Conservation (phyloP, 108 stramenopile genomes). For the Heterococcus sp. region DNA sequence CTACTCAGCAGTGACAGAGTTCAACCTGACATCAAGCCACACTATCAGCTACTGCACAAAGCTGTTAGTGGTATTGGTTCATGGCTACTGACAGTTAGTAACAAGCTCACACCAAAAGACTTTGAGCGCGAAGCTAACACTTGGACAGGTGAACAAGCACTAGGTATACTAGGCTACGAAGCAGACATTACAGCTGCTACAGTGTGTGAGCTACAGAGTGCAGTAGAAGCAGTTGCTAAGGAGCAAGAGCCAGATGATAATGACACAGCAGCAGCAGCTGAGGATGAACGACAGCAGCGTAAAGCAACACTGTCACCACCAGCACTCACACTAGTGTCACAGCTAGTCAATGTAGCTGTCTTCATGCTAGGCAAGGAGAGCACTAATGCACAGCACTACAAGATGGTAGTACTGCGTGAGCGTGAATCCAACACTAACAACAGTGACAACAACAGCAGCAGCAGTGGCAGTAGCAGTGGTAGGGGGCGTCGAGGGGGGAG, state of each 20-base stretch:
- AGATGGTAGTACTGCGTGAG: slow-evolving; percentile 41
- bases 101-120: neutral
- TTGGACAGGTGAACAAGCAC: slow-evolving; percentile 12
- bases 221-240: neutral
- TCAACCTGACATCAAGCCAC: neutral
- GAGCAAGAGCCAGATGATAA: neutral
- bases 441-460: neutral
- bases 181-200: slow-evolving; percentile 30
- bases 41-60: neutral
- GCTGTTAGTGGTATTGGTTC: neutral
- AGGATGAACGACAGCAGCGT: neutral
- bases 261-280: neutral
- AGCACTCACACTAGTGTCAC: neutral
- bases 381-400: slow-evolving; percentile 35
- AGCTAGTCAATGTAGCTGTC: slow-evolving; percentile 15
- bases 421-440: neutral
- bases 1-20: neutral
- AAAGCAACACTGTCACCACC: neutral
- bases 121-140: neutral
- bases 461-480: neutral
- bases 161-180: slow-evolving; percentile 26
- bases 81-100: neutral
- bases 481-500: neutral
- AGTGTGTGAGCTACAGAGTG: slow-evolving; percentile 4
- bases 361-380: slow-evolving; percentile 14